Conservation (phyloP, 2,329 filamentous ascomycete genomes). For the Rutstroemia sydowiana region DNA sequence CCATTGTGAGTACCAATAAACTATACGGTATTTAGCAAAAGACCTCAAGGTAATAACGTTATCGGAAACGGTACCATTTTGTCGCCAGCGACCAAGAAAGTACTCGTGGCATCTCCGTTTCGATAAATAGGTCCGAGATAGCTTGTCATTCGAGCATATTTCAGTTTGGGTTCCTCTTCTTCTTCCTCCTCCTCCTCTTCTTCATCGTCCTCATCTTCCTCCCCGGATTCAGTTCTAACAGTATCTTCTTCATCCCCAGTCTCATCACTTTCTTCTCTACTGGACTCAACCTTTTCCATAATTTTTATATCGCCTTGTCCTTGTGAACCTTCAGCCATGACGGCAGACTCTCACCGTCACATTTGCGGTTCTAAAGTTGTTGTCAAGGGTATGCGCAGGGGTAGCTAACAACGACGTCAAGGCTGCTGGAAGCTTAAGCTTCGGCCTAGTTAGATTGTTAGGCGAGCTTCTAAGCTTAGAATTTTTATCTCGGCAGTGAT, state of each 20-base stretch:
- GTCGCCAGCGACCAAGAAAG: constrained; percentile 84
- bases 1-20: constrained; percentile 93
- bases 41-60: background rate
- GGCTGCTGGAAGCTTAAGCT: constrained; percentile 18
- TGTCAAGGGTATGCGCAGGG: constrained; percentile 15
- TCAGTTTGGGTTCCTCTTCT: constrained; percentile 89
- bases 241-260: constrained; percentile 18
- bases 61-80: constrained; percentile 76
- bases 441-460: background rate
- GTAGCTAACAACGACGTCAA: constrained; percentile 21
- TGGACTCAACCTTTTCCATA: constrained; percentile 17
- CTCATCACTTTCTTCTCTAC: constrained; percentile 16
- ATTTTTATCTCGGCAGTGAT: constrained; percentile 5
- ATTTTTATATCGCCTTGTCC: constrained; percentile 24
- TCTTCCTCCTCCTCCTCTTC: constrained; percentile 73
- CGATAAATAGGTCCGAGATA: constrained; percentile 76
- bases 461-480: constrained; percentile 8
- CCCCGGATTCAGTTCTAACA: constrained; percentile 37
- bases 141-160: constrained; percentile 82
- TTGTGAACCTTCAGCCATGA: constrained; percentile 28
- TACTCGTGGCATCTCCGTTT: constrained; percentile 89
- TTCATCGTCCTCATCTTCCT: constrained; percentile 37
- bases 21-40: constrained; percentile 41
- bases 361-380: constrained; percentile 28
- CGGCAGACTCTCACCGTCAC: constrained; percentile 25